These are phyloP conservation scores for sunflower (Helianthus annuus) DNA, from an alignment of 129 eudicot species.

Conservation along the genomic window HanXRQr2.0-SUNRISE NC_035447.2:4833065-4833564, in stretches of 20 bases:
- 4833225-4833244: not conserved
- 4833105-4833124: not conserved
- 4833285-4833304: not conserved
- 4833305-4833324: not conserved
- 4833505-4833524: not conserved
- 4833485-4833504: constrained; percentile 18
- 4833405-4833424: not conserved
- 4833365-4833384: constrained; percentile 11
- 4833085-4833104: constrained; percentile 5
- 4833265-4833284: constrained; percentile 9
- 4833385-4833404: constrained; percentile 1
- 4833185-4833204: too few relatives aligned
- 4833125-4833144: constrained; percentile 7
- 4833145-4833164: too few relatives aligned
- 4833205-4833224: not conserved
- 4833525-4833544: not conserved
- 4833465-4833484: not conserved
- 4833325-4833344: not conserved
- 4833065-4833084: not conserved
- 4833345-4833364: constrained; percentile 16
- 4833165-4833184: too few relatives aligned
- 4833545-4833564: constrained; percentile 79
- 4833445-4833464: constrained; percentile 15
- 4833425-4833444: constrained; percentile 4
- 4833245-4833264: not conserved